These are phyloP conservation scores for Pascua sp. DNA, from an alignment of 1,284 basidiomycete species.

Conservation along the genomic window DNA sequence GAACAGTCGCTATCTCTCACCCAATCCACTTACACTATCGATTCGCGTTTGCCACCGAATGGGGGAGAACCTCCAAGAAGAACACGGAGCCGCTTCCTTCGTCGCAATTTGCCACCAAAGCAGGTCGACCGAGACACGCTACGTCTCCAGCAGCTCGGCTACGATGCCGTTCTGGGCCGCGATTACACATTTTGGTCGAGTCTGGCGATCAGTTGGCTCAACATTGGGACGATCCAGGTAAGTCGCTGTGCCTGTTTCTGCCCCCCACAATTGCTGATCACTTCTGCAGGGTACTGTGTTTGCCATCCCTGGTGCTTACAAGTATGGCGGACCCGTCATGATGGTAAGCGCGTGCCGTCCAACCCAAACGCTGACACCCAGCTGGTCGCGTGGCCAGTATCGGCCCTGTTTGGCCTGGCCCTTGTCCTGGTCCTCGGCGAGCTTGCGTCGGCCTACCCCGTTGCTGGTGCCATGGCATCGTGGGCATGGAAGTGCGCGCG, in stretches of 20 bases:
- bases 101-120: constrained; percentile 2
- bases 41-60: too few relatives aligned
- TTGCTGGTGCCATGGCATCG: constrained; percentile 47
- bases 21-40: too few relatives aligned
- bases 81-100: neutral
- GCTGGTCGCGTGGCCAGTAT: constrained; percentile 47
- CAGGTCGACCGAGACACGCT: constrained; percentile 40
- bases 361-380: constrained; percentile 12
- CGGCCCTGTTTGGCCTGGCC: constrained; percentile 34
- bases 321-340: constrained; percentile 46
- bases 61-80: too few relatives aligned
- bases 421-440: constrained; percentile 43
- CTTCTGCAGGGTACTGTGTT: constrained; percentile 40
- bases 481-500: constrained; percentile 48
- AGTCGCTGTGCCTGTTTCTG: constrained; percentile 6
- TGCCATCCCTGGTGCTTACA: constrained; percentile 43
- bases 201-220: constrained; percentile 41
- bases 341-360: constrained; percentile 25
- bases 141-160: constrained; percentile 45
- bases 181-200: constrained; percentile 50
- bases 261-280: neutral
- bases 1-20: constrained; percentile 1
- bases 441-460: constrained; percentile 47
- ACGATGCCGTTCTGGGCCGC: constrained; percentile 45
- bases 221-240: constrained; percentile 43